Percentiles rank a stretch among this genome's conserved stretches.
Conservation (phyloP, 805 yeast genomes). For the Ogataea thermomethanolica region DNA sequence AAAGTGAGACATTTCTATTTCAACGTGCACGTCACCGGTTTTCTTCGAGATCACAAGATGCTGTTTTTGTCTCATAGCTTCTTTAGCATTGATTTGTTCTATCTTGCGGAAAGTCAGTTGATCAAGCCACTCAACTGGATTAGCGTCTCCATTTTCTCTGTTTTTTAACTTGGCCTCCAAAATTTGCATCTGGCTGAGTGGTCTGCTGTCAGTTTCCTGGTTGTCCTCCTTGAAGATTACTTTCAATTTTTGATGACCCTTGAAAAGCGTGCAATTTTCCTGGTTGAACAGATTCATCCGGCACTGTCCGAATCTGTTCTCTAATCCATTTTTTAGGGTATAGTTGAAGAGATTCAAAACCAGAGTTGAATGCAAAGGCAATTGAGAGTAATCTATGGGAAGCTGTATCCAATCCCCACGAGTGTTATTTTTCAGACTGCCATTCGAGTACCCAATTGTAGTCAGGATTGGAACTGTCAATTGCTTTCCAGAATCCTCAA, state of each 20-base stretch:
- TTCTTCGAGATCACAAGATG: constrained; percentile 12
- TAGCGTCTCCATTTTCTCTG: constrained; percentile 66
- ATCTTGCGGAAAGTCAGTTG: constrained; percentile 55
- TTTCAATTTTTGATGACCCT: constrained; percentile 63
- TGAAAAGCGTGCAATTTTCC: constrained; percentile 52
- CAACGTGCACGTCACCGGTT: constrained; percentile 17
- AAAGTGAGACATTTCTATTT: constrained; percentile 58
- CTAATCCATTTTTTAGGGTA: constrained; percentile 44
- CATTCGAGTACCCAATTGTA: constrained; percentile 15
- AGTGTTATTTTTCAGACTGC: constrained; percentile 1
- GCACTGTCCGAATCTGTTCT: constrained; percentile 56
- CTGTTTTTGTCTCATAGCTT: constrained; percentile 9
- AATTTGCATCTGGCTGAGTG: constrained; percentile 35
- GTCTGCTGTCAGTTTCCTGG: not conserved
- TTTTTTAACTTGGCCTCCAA: constrained; percentile 53
- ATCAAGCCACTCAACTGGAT: constrained; percentile 71
- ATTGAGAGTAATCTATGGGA: constrained; percentile 67
- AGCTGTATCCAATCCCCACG: constrained; percentile 62
- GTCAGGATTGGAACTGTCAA: constrained; percentile 24
- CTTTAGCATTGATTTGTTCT: constrained; percentile 35
- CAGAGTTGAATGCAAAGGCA: constrained; percentile 61
- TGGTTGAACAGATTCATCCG: constrained; percentile 53
- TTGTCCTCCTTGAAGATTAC: constrained; percentile 24
- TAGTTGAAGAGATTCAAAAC: constrained; percentile 67
- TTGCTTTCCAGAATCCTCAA: constrained; percentile 22